phyloP scores from a whole-genome alignment of 495 filamentous ascomycete species.

The Penicillium pancosmium region DNA sequence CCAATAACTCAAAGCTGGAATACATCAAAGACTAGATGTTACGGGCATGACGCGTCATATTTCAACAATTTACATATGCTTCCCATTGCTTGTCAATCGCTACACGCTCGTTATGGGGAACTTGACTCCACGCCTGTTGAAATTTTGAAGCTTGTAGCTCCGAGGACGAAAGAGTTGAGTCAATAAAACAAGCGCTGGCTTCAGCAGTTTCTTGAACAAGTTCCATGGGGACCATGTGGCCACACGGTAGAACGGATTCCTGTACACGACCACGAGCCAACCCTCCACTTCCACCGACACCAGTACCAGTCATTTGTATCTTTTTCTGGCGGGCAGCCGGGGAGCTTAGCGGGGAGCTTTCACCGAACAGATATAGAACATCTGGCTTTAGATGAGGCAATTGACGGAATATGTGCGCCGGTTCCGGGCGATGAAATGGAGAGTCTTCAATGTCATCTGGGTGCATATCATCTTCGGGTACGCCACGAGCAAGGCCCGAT shows the following conservation, averaged over 20 bases:
- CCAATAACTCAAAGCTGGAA: no score
- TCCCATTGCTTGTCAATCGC: conserved; percentile 9
- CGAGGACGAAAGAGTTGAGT: neutral
- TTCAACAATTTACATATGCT: no score
- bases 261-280: conserved; percentile 56
- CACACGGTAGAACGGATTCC: conserved; percentile 8
- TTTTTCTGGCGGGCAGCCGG: conserved; percentile 54
- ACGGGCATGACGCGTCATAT: no score
- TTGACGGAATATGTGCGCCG: conserved; percentile 51
- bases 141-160: neutral
- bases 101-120: neutral
- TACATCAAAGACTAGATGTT: no score
- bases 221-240: conserved; percentile 13
- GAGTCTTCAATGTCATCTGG: conserved; percentile 34
- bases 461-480: conserved; percentile 18
- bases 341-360: conserved; percentile 48
- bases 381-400: conserved; percentile 66
- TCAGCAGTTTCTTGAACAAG: conserved; percentile 1
- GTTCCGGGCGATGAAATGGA: conserved; percentile 71
- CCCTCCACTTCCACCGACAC: conserved; percentile 68
- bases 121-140: neutral
- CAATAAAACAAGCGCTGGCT: conserved; percentile 8
- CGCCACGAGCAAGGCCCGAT: conserved; percentile 15
- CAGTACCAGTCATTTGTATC: conserved; percentile 59
- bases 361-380: conserved; percentile 74